Conservation (phyloP, 83 land plant genomes). For the Thuja plicata region DNA sequence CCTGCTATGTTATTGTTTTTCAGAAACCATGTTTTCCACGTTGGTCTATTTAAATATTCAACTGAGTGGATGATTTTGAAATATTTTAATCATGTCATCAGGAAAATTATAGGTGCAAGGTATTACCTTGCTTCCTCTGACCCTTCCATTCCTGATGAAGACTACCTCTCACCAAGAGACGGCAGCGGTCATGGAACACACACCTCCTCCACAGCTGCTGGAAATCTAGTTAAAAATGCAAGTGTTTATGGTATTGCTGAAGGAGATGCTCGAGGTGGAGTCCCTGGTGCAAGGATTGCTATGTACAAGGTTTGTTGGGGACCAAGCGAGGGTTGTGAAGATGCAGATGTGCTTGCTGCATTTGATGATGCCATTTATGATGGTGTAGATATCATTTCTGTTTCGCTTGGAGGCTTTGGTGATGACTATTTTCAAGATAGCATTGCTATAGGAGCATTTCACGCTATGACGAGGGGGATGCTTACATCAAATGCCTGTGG, state of each 20-base stretch:
- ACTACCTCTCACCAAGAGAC: background rate
- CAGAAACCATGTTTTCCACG: no score
- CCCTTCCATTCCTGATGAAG: background rate
- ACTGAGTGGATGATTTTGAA: no score
- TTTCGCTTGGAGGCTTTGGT: constrained; percentile 25
- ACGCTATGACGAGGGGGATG: constrained; percentile 19
- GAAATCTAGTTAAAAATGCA: no score
- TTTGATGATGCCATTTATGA: constrained; percentile 16
- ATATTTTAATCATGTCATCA: background rate
- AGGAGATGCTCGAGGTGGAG: no score
- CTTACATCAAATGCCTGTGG: constrained; percentile 26
- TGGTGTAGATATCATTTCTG: constrained; percentile 36
- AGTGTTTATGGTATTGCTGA: no score
- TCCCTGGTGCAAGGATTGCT: no score
- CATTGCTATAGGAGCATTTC: background rate
- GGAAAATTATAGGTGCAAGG: background rate
- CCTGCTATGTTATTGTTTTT: background rate
- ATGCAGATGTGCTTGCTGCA: constrained; percentile 37
- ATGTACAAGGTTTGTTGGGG: no score
- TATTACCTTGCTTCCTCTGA: background rate
- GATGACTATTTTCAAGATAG: constrained; percentile 15
- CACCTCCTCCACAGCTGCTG: background rate
- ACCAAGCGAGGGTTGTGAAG: background rate
- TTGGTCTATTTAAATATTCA: background rate
- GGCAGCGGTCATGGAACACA: constrained; percentile 21